These are phyloP conservation scores for Trametes cingulata DNA, from an alignment of 768 basidiomycete species.

Conservation along the genomic window DNA sequence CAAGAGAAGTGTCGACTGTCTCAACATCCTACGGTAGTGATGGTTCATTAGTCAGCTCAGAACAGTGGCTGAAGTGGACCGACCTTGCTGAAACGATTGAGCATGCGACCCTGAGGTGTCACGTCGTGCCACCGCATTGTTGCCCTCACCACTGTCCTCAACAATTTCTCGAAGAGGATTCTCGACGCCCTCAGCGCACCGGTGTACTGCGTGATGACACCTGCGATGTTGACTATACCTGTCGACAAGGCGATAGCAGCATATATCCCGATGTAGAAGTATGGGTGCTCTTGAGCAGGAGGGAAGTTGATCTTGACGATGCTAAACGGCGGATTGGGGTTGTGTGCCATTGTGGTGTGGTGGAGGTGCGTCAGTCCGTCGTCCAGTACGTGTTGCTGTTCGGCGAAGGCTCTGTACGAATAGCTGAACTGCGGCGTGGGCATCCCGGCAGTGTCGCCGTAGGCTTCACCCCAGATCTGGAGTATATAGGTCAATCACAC, in stretches of 20 bases:
- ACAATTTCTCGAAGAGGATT: conserved; percentile 48
- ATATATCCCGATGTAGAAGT: conserved; percentile 74
- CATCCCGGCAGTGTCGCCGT: conserved; percentile 30
- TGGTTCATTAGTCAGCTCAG: neutral
- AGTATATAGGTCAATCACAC: neutral
- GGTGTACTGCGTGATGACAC: conserved; percentile 56
- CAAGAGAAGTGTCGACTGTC: conserved; percentile 77
- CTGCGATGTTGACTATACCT: conserved; percentile 47
- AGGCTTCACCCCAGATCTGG: conserved; percentile 70
- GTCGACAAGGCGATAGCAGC: conserved; percentile 56
- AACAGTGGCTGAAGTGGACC: neutral
- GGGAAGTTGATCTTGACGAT: conserved; percentile 35
- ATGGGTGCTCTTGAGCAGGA: conserved; percentile 55
- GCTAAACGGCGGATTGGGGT: neutral
- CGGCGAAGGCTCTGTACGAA: conserved; percentile 17
- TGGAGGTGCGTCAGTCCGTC: conserved; percentile 28
- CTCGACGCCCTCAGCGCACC: conserved; percentile 49
- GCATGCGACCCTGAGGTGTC: conserved; percentile 83
- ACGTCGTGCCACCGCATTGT: conserved; percentile 87
- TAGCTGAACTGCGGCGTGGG: neutral
- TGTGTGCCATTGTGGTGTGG: conserved; percentile 18
- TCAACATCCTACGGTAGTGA: conserved; percentile 62
- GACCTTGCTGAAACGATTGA: conserved; percentile 82
- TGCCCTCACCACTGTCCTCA: conserved; percentile 72
- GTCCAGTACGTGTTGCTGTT: conserved; percentile 29